Base-by-base conservation (phyloP, 768 basidiomycete species). In the Boletus reticuloceps region DNA sequence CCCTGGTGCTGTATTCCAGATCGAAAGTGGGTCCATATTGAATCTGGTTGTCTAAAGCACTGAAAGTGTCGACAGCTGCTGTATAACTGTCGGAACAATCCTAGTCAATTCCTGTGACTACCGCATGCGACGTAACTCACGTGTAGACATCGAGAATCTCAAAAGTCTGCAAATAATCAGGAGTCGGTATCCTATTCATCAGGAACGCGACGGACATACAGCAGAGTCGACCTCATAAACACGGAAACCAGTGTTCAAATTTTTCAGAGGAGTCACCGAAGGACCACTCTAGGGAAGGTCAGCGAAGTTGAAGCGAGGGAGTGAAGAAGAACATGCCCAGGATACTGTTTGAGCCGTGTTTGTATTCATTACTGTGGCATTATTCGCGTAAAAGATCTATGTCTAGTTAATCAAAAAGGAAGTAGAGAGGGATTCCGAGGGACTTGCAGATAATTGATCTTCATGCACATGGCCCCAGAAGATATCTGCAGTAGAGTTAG, bases 401-500 rank as follows among this genome's bases (percentile, higher is more conserved):
- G 43, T 50, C 27, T 16, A 9, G 36, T 41, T 53, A 38, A 47
- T 36, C 34, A 49, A 44, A 17, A 48, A 39, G 16, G 20, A 22
- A 43, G 13, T 41, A 17, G 29, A 31, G 8, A 19, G 3, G 20
- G 27, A n/a, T 25, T 42, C 32, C 9, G 16, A 51, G 46, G n/a
- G 31, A 52, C 76, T 27, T 55, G 86, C 86, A 31, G 80, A 83
- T 39, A 88, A 59, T 69, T 88, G 79, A 67, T 90, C 88, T 65
- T 89, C 85, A 53, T 90, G 88, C 0, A 84, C 82, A 62, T 91
- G 89, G 7, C 89, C 89, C 64, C 77, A 91, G 75, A 90, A 89
- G n/a, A 89, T 82, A 59, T 81, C 86, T 84, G 51, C 38, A 48
- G 39, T 27, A 47, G 50, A 48, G 53, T 59, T 62, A 58, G 55